phyloP scores from a whole-genome alignment of 2,329 filamentous ascomycete species.

The Fusarium bulbicola region DNA sequence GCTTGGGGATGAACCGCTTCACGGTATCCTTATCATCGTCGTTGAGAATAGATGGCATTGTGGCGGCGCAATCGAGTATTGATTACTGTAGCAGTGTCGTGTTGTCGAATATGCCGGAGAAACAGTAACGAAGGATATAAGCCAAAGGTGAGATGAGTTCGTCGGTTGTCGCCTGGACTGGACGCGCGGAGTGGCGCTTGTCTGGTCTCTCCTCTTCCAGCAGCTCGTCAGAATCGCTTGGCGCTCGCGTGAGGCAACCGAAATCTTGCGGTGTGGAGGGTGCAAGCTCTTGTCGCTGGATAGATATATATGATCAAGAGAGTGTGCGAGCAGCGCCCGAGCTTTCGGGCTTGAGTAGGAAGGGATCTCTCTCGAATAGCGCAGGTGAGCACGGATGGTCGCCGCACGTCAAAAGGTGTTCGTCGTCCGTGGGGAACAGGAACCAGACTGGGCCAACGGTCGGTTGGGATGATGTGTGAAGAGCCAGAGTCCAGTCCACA shows the following conservation, averaged over 20 bases:
- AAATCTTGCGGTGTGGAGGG: slow-evolving; percentile 10
- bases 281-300: slow-evolving; percentile 12
- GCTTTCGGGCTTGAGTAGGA: slow-evolving; percentile 38
- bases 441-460: slow-evolving; percentile 31
- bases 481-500: slow-evolving; percentile 18
- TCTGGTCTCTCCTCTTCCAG: slow-evolving; percentile 33
- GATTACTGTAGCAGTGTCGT: background rate
- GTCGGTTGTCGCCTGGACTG: slow-evolving; percentile 26
- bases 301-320: slow-evolving; percentile 24
- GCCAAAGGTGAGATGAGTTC: slow-evolving; percentile 18
- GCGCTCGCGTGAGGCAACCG: slow-evolving; percentile 41
- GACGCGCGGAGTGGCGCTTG: slow-evolving; percentile 42
- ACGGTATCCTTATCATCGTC: slow-evolving; percentile 97
- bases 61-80: slow-evolving; percentile 35
- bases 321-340: slow-evolving; percentile 37
- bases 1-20: slow-evolving; percentile 91
- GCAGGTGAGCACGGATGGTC: slow-evolving; percentile 39
- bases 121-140: slow-evolving; percentile 5
- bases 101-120: background rate
- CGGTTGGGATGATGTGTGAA: slow-evolving; percentile 23
- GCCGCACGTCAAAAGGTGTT: slow-evolving; percentile 41
- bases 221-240: slow-evolving; percentile 34
- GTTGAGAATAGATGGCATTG: slow-evolving; percentile 75
- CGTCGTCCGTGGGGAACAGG: slow-evolving; percentile 33
- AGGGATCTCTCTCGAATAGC: slow-evolving; percentile 41